Conservation (phyloP, 352 stramenopile species). For the Globisporangium abappressorium region DNA sequence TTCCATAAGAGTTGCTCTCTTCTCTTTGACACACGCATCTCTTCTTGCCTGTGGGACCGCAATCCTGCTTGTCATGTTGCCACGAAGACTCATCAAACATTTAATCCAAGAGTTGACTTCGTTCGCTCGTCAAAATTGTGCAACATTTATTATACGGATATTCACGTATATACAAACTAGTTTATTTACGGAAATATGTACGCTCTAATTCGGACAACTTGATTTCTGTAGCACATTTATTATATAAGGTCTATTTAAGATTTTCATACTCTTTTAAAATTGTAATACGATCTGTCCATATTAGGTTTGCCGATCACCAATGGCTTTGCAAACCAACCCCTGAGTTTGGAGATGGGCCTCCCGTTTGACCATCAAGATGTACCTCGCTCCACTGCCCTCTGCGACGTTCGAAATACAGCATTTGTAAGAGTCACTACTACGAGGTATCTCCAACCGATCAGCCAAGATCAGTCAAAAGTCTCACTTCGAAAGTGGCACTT, state of each 20-base stretch:
- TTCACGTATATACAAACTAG: neutral
- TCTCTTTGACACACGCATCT: neutral
- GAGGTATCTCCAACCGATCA: conserved; percentile 6
- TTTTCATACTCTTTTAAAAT: neutral
- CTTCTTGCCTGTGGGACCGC: neutral
- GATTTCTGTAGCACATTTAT: neutral
- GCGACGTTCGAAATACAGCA: neutral
- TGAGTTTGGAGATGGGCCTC: neutral
- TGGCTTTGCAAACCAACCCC: conserved; percentile 1
- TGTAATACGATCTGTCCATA: neutral
- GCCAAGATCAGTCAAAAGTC: neutral
- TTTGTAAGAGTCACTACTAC: neutral
- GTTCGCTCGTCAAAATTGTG: neutral
- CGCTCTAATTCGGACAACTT: neutral
- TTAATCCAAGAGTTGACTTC: no score
- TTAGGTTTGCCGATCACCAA: neutral
- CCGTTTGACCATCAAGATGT: neutral
- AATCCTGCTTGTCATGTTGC: neutral
- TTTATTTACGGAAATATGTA: neutral
- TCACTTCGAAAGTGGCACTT: neutral
- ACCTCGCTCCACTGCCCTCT: neutral
- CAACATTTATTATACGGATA: neutral
- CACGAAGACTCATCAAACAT: neutral
- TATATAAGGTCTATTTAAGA: neutral
- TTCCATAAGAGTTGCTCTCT: neutral